These are phyloP conservation scores for Zygotorulaspora chibaensis DNA, from an alignment of 805 yeast genomes.

Conservation along the genomic window DNA sequence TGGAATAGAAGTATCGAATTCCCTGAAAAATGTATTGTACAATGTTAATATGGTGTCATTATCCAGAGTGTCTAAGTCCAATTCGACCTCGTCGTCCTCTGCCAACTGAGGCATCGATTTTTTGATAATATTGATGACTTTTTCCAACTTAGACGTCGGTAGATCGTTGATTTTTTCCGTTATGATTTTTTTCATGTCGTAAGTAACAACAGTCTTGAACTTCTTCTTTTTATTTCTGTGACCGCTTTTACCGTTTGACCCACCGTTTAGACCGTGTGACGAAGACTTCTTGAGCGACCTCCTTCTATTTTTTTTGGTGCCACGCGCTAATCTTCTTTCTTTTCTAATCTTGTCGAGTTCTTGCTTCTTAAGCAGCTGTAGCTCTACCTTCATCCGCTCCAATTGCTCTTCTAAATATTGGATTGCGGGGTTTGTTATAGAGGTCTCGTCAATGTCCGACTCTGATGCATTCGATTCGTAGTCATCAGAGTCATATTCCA, in stretches of 20 bases:
- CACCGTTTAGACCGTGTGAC: conserved; percentile 12
- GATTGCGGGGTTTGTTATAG: conserved; percentile 83
- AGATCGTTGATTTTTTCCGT: conserved; percentile 76
- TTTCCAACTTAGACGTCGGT: conserved; percentile 75
- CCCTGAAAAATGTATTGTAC: conserved; percentile 74
- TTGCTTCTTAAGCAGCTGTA: conserved; percentile 75
- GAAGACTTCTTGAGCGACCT: conserved; percentile 30
- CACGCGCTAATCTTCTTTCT: conserved; percentile 45
- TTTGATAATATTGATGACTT: conserved; percentile 79
- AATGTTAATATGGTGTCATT: conserved; percentile 76
- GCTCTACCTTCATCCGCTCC: conserved; percentile 77
- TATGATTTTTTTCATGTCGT: conserved; percentile 94
- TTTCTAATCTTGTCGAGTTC: conserved; percentile 63
- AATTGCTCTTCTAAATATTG: conserved; percentile 84
- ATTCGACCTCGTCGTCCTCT: conserved; percentile 87
- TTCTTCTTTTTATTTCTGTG: conserved; percentile 28
- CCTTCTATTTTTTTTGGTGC: conserved; percentile 36
- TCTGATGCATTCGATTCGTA: conserved; percentile 48
- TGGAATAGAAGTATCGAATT: conserved; percentile 28
- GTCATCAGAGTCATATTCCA: conserved; percentile 18
- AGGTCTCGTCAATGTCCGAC: conserved; percentile 55
- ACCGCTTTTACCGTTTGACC: conserved; percentile 14
- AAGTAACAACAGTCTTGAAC: conserved; percentile 55
- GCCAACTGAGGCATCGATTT: conserved; percentile 59
- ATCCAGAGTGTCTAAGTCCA: conserved; percentile 91